Evolutionary conservation across 257 asterid species (phyloP).

Genomic region (Plantago elongata): DNA sequence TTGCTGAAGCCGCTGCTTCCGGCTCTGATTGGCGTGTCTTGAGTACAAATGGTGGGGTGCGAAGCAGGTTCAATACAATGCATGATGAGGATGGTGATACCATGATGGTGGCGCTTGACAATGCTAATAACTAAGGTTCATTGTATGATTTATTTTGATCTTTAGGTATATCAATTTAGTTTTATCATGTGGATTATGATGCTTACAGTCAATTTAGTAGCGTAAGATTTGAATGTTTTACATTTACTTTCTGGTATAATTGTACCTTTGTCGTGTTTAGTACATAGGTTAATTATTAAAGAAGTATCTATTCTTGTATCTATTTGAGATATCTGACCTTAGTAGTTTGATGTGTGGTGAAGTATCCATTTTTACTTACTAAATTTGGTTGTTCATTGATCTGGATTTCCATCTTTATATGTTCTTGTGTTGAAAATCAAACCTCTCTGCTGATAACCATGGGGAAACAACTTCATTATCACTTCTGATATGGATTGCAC

Average conservation of each 20-base stretch:
- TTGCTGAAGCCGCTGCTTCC: constrained; percentile 1
- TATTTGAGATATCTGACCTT: constrained; percentile 11
- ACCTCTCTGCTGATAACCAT: background rate
- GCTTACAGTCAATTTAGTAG: constrained; percentile 1
- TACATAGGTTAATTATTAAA: background rate
- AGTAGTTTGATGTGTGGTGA: background rate
- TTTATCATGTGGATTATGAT: background rate
- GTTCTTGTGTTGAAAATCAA: constrained; percentile 1
- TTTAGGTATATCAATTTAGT: constrained; percentile 15
- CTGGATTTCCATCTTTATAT: constrained; percentile 7
- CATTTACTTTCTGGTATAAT: background rate
- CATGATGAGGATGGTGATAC: constrained; percentile 60
- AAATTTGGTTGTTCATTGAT: background rate
- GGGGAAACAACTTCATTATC: background rate
- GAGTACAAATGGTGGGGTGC: background rate
- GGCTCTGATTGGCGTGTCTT: constrained; percentile 14
- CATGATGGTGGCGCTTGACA: constrained; percentile 42
- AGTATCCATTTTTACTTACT: background rate
- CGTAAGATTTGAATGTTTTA: background rate
- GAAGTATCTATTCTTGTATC: background rate
- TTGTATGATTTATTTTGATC: constrained; percentile 8
- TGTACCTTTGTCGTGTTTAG: constrained; percentile 1
- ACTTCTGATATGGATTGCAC: background rate
- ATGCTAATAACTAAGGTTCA: background rate
- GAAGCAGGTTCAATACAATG: constrained; percentile 20